Evolutionary conservation across 2,329 filamentous ascomycete genomes (phyloP), one percentile per base, ranked within the genome.

Genomic region (Grosmannia penicillata): DNA sequence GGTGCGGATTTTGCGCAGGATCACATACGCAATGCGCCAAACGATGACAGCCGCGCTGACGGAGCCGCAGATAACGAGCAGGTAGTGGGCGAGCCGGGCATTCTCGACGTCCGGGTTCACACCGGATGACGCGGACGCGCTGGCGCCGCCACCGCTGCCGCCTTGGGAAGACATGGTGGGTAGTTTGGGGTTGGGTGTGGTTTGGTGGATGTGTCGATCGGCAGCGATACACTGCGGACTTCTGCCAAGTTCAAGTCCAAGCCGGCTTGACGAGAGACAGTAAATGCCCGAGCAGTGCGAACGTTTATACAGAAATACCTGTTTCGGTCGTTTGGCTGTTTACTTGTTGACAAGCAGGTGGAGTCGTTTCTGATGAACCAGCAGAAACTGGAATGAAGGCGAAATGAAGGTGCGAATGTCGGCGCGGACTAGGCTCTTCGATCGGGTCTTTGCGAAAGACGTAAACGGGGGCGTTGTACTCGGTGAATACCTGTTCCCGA

Each of bases 1-100:
- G 21, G 72, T 78, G 45, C 86, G 75, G 27, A 87, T 63, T 52
- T 91, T 79, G 47, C 70, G 73, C 41, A 72, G 63, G 40, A 81
- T 59, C 39, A 70, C 66, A 36, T 75, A 66, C 39, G 64, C 58
- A 45, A 78, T 56, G 44, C 79, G 75, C 72, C 83, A 89, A 45
- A 77, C 48, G 45, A 82, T 65, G 49, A 87, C 65, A 36, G 68
- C 65, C 26, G 56, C 66, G 11, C 78, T 69, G 37, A 86, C 63
- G 36, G 68, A 68, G 38, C 73, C 73, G 55, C 82, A 75, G 22
- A 79, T 65, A 46, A 76, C 60, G 46, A 79, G 61, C 31, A 78
- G 64, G 52, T 78, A 78, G 40, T 70, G 61, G 27, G 69, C 66
- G 29, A 82, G 63, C 31, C 67, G 60, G 47, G 69, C 58, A 48